Conservation (phyloP, 495 filamentous ascomycete genomes). For the Cercophora sp. region DNA sequence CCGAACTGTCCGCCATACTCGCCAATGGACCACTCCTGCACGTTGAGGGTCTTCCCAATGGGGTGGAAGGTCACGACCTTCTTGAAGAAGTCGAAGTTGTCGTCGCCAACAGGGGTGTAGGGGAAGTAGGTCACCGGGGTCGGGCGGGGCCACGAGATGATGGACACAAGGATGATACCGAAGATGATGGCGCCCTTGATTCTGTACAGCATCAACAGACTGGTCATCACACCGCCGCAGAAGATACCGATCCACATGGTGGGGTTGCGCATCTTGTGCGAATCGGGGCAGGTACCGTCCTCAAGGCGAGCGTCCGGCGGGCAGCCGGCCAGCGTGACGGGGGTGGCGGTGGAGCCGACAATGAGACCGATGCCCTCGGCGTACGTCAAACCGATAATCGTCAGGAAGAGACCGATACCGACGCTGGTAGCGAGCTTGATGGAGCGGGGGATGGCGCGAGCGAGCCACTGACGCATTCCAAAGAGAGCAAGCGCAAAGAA, state of each 20-base stretch:
- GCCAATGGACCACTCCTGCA: constrained; percentile 64
- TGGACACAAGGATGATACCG: constrained; percentile 74
- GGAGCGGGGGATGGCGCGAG: constrained; percentile 67
- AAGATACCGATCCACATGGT: constrained; percentile 83
- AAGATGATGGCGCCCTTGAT: constrained; percentile 78
- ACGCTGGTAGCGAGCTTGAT: constrained; percentile 82
- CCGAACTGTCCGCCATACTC: constrained; percentile 64
- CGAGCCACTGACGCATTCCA: constrained; percentile 79
- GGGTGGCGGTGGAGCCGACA: constrained; percentile 53
- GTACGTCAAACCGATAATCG: constrained; percentile 75
- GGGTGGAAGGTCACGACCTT: constrained; percentile 76
- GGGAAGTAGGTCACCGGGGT: constrained; percentile 77
- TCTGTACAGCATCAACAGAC: constrained; percentile 74
- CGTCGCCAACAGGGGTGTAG: constrained; percentile 59
- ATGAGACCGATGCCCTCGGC: constrained; percentile 73
- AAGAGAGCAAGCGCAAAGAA: constrained; percentile 66
- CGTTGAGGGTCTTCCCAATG: constrained; percentile 60
- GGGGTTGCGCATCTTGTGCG: constrained; percentile 67
- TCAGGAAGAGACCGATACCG: constrained; percentile 77
- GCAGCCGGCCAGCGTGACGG: constrained; percentile 69
- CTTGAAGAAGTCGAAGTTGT: constrained; percentile 76
- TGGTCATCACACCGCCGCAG: constrained; percentile 72
- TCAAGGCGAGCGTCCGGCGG: constrained; percentile 24
- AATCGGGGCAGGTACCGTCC: constrained; percentile 46
- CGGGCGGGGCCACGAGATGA: constrained; percentile 76